Evolutionary conservation across 1,139 yeast species (phyloP).

Genomic region (Zygoascus meyerae): DNA sequence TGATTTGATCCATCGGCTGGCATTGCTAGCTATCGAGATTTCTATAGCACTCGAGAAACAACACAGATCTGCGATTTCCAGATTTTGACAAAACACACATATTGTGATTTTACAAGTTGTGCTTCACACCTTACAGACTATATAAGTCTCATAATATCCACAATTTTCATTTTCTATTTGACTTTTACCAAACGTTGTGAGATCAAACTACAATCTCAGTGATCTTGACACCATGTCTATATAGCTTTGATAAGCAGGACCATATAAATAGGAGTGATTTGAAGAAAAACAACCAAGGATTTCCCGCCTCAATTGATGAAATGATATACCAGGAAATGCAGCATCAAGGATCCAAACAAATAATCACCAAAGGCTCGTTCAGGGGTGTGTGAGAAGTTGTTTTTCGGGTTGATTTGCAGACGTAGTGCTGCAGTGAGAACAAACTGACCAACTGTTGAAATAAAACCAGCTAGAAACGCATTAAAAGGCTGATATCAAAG

Average conservation of each 20-base stretch:
- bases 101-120: too few relatives aligned
- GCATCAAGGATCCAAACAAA: constrained; percentile 75
- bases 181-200: neutral
- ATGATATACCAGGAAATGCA: constrained; percentile 86
- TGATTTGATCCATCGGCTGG: too few relatives aligned
- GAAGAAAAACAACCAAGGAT: neutral
- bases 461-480: constrained; percentile 91
- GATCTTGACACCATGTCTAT: too few relatives aligned
- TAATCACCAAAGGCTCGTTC: constrained; percentile 88
- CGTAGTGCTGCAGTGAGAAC: constrained; percentile 66
- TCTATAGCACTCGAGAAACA: too few relatives aligned
- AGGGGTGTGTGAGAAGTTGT: constrained; percentile 55
- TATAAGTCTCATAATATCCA: too few relatives aligned
- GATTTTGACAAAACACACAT: too few relatives aligned
- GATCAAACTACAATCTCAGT: neutral
- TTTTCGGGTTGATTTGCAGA: constrained; percentile 52
- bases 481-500: constrained; percentile 61
- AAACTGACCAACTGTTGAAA: constrained; percentile 91
- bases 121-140: too few relatives aligned
- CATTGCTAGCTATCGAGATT: too few relatives aligned
- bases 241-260: neutral
- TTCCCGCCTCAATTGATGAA: constrained; percentile 60
- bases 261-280: neutral
- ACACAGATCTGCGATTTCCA: too few relatives aligned
- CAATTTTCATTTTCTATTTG: too few relatives aligned